Conservation (phyloP, 768 basidiomycete species). For the Filobasidium wieringae region DNA sequence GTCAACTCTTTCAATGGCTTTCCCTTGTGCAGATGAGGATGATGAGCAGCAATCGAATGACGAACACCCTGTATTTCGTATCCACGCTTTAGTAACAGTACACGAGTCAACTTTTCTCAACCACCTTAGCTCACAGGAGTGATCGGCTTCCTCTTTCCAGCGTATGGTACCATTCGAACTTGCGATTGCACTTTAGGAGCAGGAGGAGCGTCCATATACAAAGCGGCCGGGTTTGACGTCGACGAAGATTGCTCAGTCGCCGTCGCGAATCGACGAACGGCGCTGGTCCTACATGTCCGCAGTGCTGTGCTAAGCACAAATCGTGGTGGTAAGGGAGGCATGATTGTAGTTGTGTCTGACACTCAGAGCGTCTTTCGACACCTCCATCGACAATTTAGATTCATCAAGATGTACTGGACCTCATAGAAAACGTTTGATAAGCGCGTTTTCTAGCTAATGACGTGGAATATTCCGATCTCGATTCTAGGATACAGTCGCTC, state of each 20-base stretch:
- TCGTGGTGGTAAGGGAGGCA: not conserved
- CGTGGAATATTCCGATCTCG: no score
- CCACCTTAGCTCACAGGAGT: constrained; percentile 25
- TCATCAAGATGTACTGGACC: no score
- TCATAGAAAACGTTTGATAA: no score
- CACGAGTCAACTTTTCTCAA: not conserved
- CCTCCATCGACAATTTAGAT: no score
- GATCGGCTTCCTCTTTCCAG: constrained; percentile 33
- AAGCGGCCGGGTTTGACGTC: not conserved
- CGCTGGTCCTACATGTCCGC: not conserved
- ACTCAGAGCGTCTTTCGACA: no score
- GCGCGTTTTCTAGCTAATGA: no score
- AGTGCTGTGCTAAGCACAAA: not conserved
- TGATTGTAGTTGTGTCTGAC: not conserved
- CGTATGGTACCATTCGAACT: constrained; percentile 26
- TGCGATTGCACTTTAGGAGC: constrained; percentile 16
- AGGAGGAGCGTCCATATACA: constrained; percentile 18
- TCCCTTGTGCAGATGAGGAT: constrained; percentile 71
- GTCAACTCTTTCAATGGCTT: constrained; percentile 76
- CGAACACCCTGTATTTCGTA: constrained; percentile 47
- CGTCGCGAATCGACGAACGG: not conserved
- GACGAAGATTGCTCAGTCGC: not conserved
- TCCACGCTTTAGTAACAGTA: not conserved
- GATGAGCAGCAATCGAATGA: constrained; percentile 70
- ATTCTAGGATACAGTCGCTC: no score